Evolutionary conservation across 2,329 filamentous ascomycete species (phyloP), one percentile per base, ranked within the genome.

Genomic region (Diaporthe australafricana): DNA sequence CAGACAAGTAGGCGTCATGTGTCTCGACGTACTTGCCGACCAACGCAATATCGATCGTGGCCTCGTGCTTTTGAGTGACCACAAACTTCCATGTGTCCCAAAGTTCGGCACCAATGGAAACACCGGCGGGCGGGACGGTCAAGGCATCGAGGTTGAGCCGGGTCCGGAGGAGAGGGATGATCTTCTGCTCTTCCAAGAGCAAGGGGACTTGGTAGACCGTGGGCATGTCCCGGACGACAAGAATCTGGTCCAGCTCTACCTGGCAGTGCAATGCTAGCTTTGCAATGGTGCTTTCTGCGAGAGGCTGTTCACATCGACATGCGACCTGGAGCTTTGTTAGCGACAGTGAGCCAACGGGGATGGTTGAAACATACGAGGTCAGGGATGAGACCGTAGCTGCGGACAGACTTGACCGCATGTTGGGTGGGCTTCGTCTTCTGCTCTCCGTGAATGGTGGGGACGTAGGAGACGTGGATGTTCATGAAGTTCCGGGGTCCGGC

Each of bases 381-480:
- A 2, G 92, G 92, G 72, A 87, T 89, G 69, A 94, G 83, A 79
- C 95, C 95, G 74, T 93, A 92, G 79, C 93, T 95, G 74, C 96
- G 92, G 74, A 95, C 91, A 77, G 93, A 90, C 79, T 92, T 92
- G 78, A 98, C 94, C 32, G 96, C 94, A 78, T 94, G 91, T 82
- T 99, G 96, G 0, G 96, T 99, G 0, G 96, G 96, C 85, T 98
- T 98, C 12, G 95, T 98, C 89, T 98, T 98, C 82, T 97, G 91
- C 86, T 98, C 88, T 52, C 88, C 88, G 71, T 88, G 75, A 11
- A 81, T 75, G 42, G 96, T 88, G 1, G 95, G 96, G 42, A 98
- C 92, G 77, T 95, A 94, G 5, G 93, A 95, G 74, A 98, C 96
- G 82, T 95, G 92, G 76, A 98, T 97, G 80, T 94, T 92, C 80